phyloP scores from a whole-genome alignment of 75 land plant species.

The Pinus tabuliformis region DNA sequence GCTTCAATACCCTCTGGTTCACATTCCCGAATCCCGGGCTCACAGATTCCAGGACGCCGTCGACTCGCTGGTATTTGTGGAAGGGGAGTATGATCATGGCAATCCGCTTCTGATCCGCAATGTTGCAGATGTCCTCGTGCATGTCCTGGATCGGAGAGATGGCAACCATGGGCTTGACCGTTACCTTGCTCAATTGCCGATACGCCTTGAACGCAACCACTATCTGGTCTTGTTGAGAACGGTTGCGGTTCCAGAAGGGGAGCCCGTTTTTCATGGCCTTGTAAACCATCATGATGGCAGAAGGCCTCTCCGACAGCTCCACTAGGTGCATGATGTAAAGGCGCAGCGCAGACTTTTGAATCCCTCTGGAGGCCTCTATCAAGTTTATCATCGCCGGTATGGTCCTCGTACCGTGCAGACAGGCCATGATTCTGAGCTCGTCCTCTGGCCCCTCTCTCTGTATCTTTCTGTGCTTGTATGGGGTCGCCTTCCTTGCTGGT shows the following conservation, averaged over 20 bases:
- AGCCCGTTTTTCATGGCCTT: constrained; percentile 4
- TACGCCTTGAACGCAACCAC: constrained; percentile 58
- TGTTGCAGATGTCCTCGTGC: constrained; percentile 69
- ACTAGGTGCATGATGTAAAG: constrained; percentile 80
- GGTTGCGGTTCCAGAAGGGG: constrained; percentile 43
- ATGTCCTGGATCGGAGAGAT: constrained; percentile 55
- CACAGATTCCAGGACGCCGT: constrained; percentile 52
- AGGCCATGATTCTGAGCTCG: constrained; percentile 67
- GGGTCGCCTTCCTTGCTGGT: constrained; percentile 50
- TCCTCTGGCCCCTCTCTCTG: constrained; percentile 28
- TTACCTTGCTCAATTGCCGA: constrained; percentile 43
- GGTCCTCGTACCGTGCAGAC: constrained; percentile 59
- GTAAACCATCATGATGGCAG: constrained; percentile 11
- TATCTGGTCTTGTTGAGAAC: constrained; percentile 12
- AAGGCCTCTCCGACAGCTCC: constrained; percentile 60
- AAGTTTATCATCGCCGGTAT: constrained; percentile 73
- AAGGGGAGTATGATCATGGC: constrained; percentile 62
- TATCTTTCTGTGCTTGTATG: constrained; percentile 60
- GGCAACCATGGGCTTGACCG: constrained; percentile 70
- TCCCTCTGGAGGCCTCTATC: constrained; percentile 61
- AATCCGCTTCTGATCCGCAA: constrained; percentile 47
- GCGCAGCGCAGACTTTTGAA: constrained; percentile 25
- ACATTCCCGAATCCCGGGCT: constrained; percentile 42
- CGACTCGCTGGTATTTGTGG: constrained; percentile 62
- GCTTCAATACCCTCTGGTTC: constrained; percentile 49